Evolutionary conservation across 805 yeast species (phyloP).

Genomic region (Ogataea corticis): DNA sequence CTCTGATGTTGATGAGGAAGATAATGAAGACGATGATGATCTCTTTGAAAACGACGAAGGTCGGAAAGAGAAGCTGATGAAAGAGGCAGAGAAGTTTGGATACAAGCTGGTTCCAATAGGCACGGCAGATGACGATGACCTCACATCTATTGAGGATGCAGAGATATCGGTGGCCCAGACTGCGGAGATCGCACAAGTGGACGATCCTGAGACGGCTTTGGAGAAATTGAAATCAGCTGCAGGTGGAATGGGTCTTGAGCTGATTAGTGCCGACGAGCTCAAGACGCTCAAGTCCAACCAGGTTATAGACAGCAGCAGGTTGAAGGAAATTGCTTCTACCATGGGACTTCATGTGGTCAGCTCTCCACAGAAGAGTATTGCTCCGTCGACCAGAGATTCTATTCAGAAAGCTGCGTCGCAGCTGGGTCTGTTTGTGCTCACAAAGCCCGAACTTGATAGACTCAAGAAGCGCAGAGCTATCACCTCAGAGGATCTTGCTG

Average conservation of each 20-base stretch:
- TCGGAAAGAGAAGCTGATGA: slow-evolving; percentile 31
- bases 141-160: slow-evolving; percentile 27
- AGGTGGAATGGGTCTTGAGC: not conserved
- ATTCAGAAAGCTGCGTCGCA: slow-evolving; percentile 25
- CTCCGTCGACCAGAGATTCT: slow-evolving; percentile 6
- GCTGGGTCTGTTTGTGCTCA: slow-evolving; percentile 36
- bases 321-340: slow-evolving; percentile 18
- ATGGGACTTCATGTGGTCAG: slow-evolving; percentile 19
- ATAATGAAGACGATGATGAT: slow-evolving; percentile 6
- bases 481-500: slow-evolving; percentile 35
- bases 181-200: slow-evolving; percentile 6
- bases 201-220: not conserved
- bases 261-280: not conserved
- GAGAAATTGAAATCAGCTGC: not conserved
- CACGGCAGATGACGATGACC: slow-evolving; percentile 20
- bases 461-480: slow-evolving; percentile 29
- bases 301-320: slow-evolving; percentile 1
- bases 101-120: slow-evolving; percentile 35
- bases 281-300: not conserved
- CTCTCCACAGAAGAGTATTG: slow-evolving; percentile 13
- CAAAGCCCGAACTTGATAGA: slow-evolving; percentile 34
- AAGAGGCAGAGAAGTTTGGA: slow-evolving; percentile 37
- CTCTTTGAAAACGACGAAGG: slow-evolving; percentile 25
- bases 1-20: slow-evolving; percentile 10
- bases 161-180: slow-evolving; percentile 8